phyloP scores from a whole-genome alignment of 352 stramenopile genomes.

The Phytophthora fragariaefolia region DNA sequence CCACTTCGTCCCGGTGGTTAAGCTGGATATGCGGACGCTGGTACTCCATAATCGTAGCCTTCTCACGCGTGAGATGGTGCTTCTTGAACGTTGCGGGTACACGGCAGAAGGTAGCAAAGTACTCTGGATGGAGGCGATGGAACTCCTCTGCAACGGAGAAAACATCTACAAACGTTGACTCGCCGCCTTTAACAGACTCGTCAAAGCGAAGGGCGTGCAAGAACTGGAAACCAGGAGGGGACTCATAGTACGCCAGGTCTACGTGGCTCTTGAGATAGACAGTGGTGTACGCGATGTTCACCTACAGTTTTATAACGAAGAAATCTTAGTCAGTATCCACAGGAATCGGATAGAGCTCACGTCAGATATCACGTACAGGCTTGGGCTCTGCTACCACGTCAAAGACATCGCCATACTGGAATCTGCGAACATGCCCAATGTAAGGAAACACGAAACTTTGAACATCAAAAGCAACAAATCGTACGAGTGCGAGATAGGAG shows the following conservation, averaged over 20 bases:
- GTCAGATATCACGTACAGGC: constrained; percentile 47
- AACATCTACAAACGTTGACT: constrained; percentile 89
- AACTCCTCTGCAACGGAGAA: constrained; percentile 82
- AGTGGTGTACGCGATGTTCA: constrained; percentile 97
- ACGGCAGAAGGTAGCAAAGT: constrained; percentile 80
- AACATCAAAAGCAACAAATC: constrained; percentile 9
- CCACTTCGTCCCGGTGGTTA: constrained; percentile 83
- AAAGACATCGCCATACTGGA: constrained; percentile 88
- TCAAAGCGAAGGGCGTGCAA: constrained; percentile 93
- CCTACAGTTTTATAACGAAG: constrained; percentile 32
- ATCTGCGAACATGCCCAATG: constrained; percentile 36
- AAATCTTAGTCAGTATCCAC: neutral
- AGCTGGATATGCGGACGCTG: constrained; percentile 93
- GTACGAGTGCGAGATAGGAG: constrained; percentile 83
- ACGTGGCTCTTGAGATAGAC: constrained; percentile 92
- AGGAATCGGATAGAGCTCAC: neutral
- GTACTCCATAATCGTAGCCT: constrained; percentile 93
- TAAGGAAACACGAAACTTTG: neutral
- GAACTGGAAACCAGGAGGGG: constrained; percentile 94
- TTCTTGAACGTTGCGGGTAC: constrained; percentile 96
- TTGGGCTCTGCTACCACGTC: constrained; percentile 85
- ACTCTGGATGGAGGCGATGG: constrained; percentile 59
- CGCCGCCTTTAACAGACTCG: constrained; percentile 78
- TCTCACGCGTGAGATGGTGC: constrained; percentile 88
- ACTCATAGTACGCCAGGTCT: constrained; percentile 98